Percentiles rank a stretch among this genome's conserved stretches.
phyloP scores from a whole-genome alignment of 257 asterid species.

The Solanum stenotomum region DNA sequence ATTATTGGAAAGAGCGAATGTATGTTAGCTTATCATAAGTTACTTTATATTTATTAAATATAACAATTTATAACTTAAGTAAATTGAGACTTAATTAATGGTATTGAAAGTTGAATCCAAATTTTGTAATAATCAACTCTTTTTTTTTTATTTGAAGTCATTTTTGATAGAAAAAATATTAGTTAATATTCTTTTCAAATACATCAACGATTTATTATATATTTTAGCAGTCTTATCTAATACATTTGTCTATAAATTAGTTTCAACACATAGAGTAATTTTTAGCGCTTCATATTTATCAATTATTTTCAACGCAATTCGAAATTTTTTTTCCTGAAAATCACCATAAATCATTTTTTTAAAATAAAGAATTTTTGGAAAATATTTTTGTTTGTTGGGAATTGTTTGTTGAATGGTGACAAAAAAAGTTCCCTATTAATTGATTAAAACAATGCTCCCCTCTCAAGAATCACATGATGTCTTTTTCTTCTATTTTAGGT shows the following conservation, averaged over 20 bases:
- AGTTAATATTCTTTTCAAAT: neutral
- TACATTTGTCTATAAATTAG: neutral
- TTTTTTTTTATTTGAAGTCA: neutral
- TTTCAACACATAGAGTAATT: neutral
- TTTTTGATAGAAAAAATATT: neutral
- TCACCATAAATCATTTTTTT: neutral
- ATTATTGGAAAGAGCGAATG: too few species aligned
- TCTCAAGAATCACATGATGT: neutral
- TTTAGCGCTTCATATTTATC: neutral
- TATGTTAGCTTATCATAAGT: neutral
- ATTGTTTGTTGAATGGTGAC: neutral
- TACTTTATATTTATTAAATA: neutral
- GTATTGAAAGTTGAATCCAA: neutral
- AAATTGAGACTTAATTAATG: neutral
- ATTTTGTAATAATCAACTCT: neutral
- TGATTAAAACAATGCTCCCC: neutral
- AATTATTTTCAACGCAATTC: neutral
- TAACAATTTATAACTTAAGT: too few species aligned
- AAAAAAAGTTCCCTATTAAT: neutral
- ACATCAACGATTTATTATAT: neutral
- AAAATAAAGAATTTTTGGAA: neutral
- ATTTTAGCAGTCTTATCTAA: neutral
- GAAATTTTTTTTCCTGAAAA: accelerated
- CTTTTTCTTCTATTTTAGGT: neutral
- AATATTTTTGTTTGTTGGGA: neutral